Evolutionary conservation across 83 land plant genomes (phyloP), one percentile per base, ranked within the genome.

Genomic region (Diphasiastrum complanatum): DNA sequence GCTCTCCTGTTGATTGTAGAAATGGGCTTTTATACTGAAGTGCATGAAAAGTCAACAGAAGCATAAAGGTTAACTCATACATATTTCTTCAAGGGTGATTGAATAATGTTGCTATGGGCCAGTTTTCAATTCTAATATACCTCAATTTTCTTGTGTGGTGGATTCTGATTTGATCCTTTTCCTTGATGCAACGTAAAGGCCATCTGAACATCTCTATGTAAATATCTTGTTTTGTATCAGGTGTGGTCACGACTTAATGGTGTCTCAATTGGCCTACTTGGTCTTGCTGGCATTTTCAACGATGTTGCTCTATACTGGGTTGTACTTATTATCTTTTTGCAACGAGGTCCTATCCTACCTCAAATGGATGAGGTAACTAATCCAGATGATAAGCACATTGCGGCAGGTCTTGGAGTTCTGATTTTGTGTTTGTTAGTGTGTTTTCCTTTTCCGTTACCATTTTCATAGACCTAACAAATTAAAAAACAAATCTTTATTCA

Each of bases 231-330:
- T 27, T 24, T 27, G 28, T 43, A 34, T 47, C 84, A 91, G 97
- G 89, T 78, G 36, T 82, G 95, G 75, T 45, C 87, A 20, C 84
- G 89, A 1, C 8, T 91, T 0, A 76, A 80, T 46, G 81, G 72
- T 19, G 73, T 72, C n/a, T 73, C 85, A 2, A 79, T 91, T 26
- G 90, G 63, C 12, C 75, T 91, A 24, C 85, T 91, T 5, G 97
- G 97, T 30, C 20, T 91, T 14, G 58, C 87, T 43, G 78, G 97
- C 4, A 40, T 91, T 5, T 81, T 91, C 74, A 91, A 53, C 48
- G 97, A 91, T 66, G 85, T 91, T 2, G 80, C 97, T 22, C 78
- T 91, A 51, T 91, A 91, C 37, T 91, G 97, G 97, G 95, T 82
- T 0, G 90, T 64, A 10, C 51, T 87, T 27, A 69, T 84, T 61